Conservation (phyloP, 2,329 filamentous ascomycete genomes). For the Gaeumannomyces sp. region DNA sequence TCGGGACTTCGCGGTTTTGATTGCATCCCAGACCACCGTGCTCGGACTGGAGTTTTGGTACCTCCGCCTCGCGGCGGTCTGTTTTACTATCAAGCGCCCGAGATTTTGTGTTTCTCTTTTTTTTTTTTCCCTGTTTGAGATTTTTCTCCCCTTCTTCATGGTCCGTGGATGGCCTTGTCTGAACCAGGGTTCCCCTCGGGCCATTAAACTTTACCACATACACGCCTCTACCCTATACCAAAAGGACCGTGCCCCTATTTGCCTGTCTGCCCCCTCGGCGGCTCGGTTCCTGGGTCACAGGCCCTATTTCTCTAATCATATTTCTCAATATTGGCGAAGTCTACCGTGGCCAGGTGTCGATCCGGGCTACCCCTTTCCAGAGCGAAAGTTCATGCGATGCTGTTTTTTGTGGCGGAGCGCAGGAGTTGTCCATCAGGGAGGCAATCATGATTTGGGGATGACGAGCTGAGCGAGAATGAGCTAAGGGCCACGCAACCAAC, state of each 20-base stretch:
- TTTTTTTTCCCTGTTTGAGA: too few relatives aligned
- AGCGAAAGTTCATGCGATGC: neutral
- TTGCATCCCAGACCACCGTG: constrained; percentile 15
- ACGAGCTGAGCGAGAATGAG: neutral
- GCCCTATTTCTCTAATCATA: neutral
- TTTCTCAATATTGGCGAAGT: neutral
- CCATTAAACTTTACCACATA: neutral
- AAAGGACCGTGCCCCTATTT: neutral
- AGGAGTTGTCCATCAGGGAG: neutral
- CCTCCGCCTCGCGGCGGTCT: neutral
- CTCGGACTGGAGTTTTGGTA: neutral
- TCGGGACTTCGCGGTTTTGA: constrained; percentile 28
- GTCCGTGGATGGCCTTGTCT: neutral
- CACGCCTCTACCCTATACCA: neutral
- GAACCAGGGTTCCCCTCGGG: neutral
- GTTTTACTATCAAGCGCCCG: constrained; percentile 14
- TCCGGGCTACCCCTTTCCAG: neutral
- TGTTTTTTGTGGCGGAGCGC: neutral
- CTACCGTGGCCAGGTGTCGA: neutral
- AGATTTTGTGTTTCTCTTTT: constrained; percentile 10
- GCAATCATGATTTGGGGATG: neutral
- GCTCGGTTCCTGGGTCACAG: neutral
- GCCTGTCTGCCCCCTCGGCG: neutral
- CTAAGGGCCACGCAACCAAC: neutral
- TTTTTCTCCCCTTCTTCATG: neutral